Conservation (phyloP, 306 rosid species). For the Castanea sativa region DNA sequence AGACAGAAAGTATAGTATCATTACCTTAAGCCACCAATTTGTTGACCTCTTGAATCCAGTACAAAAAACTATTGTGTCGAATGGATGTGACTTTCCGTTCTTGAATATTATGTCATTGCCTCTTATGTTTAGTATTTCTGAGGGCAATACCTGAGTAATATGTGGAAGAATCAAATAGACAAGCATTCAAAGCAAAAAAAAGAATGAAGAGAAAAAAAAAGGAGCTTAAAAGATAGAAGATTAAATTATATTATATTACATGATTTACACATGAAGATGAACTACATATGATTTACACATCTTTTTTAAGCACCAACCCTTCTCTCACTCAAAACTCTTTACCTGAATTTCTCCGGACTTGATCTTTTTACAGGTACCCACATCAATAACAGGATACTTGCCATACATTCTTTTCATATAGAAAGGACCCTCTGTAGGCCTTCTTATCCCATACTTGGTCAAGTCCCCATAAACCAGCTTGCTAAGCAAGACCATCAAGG, state of each 20-base stretch:
- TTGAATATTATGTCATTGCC: conserved; percentile 44
- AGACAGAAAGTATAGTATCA: too few species aligned
- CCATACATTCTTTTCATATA: conserved; percentile 59
- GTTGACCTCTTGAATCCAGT: conserved; percentile 79
- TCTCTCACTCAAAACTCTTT: neutral
- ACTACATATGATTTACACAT: too few species aligned
- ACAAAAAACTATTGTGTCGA: conserved; percentile 66
- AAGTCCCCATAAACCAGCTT: conserved; percentile 48
- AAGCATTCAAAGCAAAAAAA: neutral
- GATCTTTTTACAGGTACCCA: conserved; percentile 45
- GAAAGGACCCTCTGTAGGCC: conserved; percentile 74
- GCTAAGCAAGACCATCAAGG: conserved; percentile 46
- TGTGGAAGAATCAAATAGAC: neutral
- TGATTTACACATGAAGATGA: too few species aligned
- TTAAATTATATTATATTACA: too few species aligned
- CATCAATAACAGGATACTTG: conserved; percentile 58
- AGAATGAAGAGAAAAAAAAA: too few species aligned
- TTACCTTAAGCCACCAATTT: conserved; percentile 69
- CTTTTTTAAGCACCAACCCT: too few species aligned
- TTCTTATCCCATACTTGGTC: conserved; percentile 44
- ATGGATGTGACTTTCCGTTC: conserved; percentile 40
- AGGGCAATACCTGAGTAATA: conserved; percentile 39
- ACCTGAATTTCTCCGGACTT: conserved; percentile 65
- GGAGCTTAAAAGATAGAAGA: too few species aligned
- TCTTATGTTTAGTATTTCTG: conserved; percentile 44